Conservation (phyloP, 2,329 filamentous ascomycete species). For the Aspergillus sp. region DNA sequence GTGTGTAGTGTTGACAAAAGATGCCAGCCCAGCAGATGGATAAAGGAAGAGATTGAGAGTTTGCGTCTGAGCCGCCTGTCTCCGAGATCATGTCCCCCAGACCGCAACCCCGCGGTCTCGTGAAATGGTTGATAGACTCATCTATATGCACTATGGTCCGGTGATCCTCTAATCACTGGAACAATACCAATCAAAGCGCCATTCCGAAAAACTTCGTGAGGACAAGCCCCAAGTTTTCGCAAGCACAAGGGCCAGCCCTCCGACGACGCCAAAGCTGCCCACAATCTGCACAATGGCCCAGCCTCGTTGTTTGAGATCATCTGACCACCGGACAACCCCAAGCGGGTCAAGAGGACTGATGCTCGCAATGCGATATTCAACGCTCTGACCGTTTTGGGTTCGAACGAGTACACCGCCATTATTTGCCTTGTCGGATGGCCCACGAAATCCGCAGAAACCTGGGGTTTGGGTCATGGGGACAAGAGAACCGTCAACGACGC, state of each 20-base stretch:
- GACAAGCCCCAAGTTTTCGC: conserved; percentile 48
- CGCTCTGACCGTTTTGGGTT: conserved; percentile 29
- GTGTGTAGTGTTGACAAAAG: neutral
- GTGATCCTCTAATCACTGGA: conserved; percentile 16
- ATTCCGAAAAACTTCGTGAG: conserved; percentile 35
- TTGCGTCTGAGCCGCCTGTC: neutral
- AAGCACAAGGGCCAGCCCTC: conserved; percentile 71
- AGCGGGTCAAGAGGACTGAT: conserved; percentile 73
- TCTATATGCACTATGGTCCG: neutral
- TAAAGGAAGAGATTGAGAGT: neutral
- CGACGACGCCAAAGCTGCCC: conserved; percentile 73
- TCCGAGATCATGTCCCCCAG: too few relatives aligned
- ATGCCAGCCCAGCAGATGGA: neutral
- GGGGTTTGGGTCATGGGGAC: conserved; percentile 54
- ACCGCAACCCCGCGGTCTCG: neutral
- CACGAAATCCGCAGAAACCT: conserved; percentile 32
- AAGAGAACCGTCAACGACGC: conserved; percentile 67
- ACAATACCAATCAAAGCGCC: conserved; percentile 34
- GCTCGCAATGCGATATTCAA: conserved; percentile 40
- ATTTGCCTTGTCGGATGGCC: conserved; percentile 30
- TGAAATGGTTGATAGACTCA: neutral
- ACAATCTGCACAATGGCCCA: conserved; percentile 74
- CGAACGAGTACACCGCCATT: conserved; percentile 30
- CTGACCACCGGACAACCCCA: conserved; percentile 72
- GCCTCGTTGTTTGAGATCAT: conserved; percentile 67